A percentile compares a stretch with the other conserved stretches of the same genome.
These are phyloP conservation scores for Pyrenula massariospora DNA, from an alignment of 495 filamentous ascomycete species.

Conservation along the genomic window DNA sequence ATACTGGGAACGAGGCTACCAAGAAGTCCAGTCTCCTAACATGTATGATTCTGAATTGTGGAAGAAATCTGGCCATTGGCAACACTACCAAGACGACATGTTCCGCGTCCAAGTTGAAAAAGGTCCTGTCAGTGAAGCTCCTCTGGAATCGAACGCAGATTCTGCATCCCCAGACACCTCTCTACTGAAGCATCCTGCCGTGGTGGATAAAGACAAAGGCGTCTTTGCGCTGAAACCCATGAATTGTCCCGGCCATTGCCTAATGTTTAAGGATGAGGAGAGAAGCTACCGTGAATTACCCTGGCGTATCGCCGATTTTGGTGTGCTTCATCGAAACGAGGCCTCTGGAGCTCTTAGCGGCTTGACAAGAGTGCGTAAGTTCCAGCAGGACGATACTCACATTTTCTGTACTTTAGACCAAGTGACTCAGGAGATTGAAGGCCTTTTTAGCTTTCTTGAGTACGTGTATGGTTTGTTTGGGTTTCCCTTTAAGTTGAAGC, in stretches of 20 bases:
- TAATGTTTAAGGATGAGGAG: conserved; percentile 67
- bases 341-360: conserved; percentile 85
- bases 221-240: conserved; percentile 80
- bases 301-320: conserved; percentile 86
- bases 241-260: conserved; percentile 89
- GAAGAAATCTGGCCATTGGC: conserved; percentile 92
- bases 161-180: conserved; percentile 53
- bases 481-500: conserved; percentile 91
- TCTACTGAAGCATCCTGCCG: background rate
- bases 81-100: conserved; percentile 95
- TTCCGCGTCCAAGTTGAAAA: conserved; percentile 75
- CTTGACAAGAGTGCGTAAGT: conserved; percentile 80
- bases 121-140: background rate
- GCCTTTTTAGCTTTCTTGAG: conserved; percentile 77
- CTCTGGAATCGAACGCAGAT: background rate
- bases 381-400: conserved; percentile 92
- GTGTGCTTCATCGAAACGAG: conserved; percentile 89
- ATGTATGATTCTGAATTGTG: conserved; percentile 87
- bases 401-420: conserved; percentile 81
- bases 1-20: conserved; percentile 89
- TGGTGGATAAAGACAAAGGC: background rate
- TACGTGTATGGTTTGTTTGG: conserved; percentile 81
- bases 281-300: conserved; percentile 82
- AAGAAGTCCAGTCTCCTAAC: conserved; percentile 91
- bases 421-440: conserved; percentile 72